Base-by-base conservation (phyloP, 306 rosid species). In the Cucurbita argyrosperma region DNA sequence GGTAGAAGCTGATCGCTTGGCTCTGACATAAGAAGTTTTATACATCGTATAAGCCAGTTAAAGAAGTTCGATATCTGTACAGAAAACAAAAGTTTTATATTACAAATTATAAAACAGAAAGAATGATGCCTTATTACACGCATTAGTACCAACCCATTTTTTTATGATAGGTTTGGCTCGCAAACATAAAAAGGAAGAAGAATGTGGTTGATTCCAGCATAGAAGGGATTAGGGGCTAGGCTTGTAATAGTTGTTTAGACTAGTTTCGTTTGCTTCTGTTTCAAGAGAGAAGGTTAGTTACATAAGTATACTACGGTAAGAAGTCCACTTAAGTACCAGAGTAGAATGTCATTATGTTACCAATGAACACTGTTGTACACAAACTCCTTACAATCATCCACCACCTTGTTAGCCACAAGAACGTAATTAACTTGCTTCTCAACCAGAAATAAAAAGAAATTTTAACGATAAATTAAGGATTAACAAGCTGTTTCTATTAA, bases 41-140 rank as follows among this genome's bases (percentile, higher is more conserved):
- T 90, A 83, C 94, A 90, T 85, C 87, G 89, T 71, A 90, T 75
- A 74, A 93, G 98, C 98, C 98, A 93, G 83, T 93, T 90, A 90
- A 90, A 93, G 88, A 93, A 89, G 79, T 93, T 93, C 16, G 94
- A 91, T 82, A 87, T 89, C 98, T 93, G 97, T 72, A 58, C 61
- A 18, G 82, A 82, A 57, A 75, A 69, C 77, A 13, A 65, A 59
- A 52, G 47, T 55, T 51, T 76, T 19, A 21, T 55, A 39, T 57
- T 12, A 40, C 8, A 59, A 57, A 55, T 21, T 23, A 55, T 50
- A 57, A 13, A 50, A 15, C 61, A 35, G 30, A 7, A 67, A 71
- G 9, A 45, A 46, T 67, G 13, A 12, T 67, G 12, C 51, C 46
- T 23, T 21, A 67, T 19, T 67, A 50, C n/a, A 65, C 52, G 42